Evolutionary conservation across 164 flowering plant genomes (phyloP), one percentile per base, ranked within the genome.

Genomic region (Stephania cephalantha): DNA sequence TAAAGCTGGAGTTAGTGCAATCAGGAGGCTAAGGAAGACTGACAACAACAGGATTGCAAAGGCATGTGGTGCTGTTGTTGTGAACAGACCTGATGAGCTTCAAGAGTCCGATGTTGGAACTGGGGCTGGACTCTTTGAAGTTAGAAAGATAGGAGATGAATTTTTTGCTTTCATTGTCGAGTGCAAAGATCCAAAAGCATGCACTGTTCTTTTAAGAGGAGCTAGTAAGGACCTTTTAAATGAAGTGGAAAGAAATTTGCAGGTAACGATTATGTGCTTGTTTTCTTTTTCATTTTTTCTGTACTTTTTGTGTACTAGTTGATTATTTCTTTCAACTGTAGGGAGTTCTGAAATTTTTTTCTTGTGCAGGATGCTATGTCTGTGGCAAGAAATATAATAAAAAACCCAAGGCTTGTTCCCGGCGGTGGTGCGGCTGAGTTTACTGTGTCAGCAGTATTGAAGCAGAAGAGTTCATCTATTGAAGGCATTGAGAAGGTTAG

Each of bases 91-190:
- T 31, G 98, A 95, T 80, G 99, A 95, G 81, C 80, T 95, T 75
- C 99, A 93, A 80, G 99, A 95, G 70, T 93, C 97, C 71, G 98
- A 95, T 90, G 84, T 93, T 46, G 98, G 99, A 70, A 93, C 91
- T 69, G 90, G 97, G 15, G 97, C 97, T 72, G 96, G 99, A 55
- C 82, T 93, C 30, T 95, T 90, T 87, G 99, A 95, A 85, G 95
- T 95, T 70, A 93, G 84, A 84, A 95, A 95, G 81, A 91, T 95
- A 63, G 99, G 98, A 6, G 99, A 93, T 79, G 99, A 93, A 82
- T 95, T 90, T 82, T 95, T 90, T 83, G 75, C 98, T 0, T 92
- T 87, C 73, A 86, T 95, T 78, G 93, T 90, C 46, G 97, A 93
- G 20, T 93, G 99, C 86, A 86, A 89, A 80, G 92, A 90, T 42